phyloP scores from a whole-genome alignment of 2,329 filamentous ascomycete species.

The Paraconiothyrium brasiliense region DNA sequence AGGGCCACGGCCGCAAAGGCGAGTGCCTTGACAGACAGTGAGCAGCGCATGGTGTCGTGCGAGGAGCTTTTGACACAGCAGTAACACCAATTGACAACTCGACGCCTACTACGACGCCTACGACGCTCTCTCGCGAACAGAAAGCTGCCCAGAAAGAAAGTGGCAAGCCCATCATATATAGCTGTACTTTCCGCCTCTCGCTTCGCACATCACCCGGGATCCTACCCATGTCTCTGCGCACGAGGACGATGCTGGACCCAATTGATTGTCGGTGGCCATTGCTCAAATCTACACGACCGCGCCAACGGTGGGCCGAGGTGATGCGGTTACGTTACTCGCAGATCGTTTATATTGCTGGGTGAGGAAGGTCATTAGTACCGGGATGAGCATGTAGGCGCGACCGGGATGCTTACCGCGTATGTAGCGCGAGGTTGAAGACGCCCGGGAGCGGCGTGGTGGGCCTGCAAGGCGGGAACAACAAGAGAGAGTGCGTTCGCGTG shows the following conservation, averaged over 20 bases:
- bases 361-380: constrained; percentile 7
- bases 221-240: not conserved
- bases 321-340: constrained; percentile 1
- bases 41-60: constrained; percentile 37
- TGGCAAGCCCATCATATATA: constrained; percentile 7
- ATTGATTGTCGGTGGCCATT: constrained; percentile 1
- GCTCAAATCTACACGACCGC: not conserved
- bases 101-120: not conserved
- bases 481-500: too few relatives aligned
- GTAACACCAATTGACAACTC: constrained; percentile 3
- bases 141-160: constrained; percentile 4
- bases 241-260: constrained; percentile 2
- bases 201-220: not conserved
- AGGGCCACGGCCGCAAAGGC: constrained; percentile 36
- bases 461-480: too few relatives aligned
- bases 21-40: constrained; percentile 32
- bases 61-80: not conserved
- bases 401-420: not conserved
- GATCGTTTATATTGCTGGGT: not conserved
- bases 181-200: not conserved
- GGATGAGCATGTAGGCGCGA: not conserved
- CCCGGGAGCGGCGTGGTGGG: not conserved
- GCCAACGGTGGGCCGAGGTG: not conserved
- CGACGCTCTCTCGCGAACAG: not conserved
- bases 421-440: not conserved